Evolutionary conservation across 2,329 filamentous ascomycete species (phyloP).

Genomic region (Diaporthe vexans): DNA sequence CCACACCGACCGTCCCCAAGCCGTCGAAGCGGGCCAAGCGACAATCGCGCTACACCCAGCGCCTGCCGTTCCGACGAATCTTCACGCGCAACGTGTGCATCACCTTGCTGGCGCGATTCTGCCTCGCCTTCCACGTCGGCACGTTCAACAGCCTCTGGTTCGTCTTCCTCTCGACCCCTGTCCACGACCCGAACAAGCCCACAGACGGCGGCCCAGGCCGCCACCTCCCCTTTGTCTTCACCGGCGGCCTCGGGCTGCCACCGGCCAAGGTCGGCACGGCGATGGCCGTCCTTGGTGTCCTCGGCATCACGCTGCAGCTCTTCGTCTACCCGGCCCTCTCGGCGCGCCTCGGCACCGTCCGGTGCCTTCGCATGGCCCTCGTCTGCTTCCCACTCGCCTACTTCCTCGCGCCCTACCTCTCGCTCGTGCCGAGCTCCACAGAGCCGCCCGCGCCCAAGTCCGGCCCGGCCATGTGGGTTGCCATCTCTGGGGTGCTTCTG

Average conservation of each 20-base stretch:
- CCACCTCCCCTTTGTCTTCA: slow-evolving; percentile 72
- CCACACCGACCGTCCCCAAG: slow-evolving; percentile 14
- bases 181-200: slow-evolving; percentile 60
- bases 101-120: slow-evolving; percentile 74
- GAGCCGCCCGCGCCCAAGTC: slow-evolving; percentile 62
- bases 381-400: slow-evolving; percentile 81
- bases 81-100: slow-evolving; percentile 68
- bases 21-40: slow-evolving; percentile 36
- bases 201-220: slow-evolving; percentile 48
- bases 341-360: slow-evolving; percentile 75
- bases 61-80: slow-evolving; percentile 66
- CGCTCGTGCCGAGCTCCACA: slow-evolving; percentile 72
- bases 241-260: slow-evolving; percentile 81
- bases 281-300: slow-evolving; percentile 80
- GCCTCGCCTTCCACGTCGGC: slow-evolving; percentile 80
- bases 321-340: slow-evolving; percentile 79
- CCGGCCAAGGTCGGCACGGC: slow-evolving; percentile 81
- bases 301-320: slow-evolving; percentile 82
- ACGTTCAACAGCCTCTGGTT: slow-evolving; percentile 84
- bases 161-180: slow-evolving; percentile 81
- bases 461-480: slow-evolving; percentile 73
- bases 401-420: slow-evolving; percentile 77
- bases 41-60: slow-evolving; percentile 58
- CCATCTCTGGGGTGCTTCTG: slow-evolving; percentile 72
- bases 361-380: slow-evolving; percentile 77